Percentiles rank a stretch among this genome's conserved stretches.
These are phyloP conservation scores for Monotropa hypopitys DNA, from an alignment of 179 eudicot genomes.

Conservation along the genomic window DNA sequence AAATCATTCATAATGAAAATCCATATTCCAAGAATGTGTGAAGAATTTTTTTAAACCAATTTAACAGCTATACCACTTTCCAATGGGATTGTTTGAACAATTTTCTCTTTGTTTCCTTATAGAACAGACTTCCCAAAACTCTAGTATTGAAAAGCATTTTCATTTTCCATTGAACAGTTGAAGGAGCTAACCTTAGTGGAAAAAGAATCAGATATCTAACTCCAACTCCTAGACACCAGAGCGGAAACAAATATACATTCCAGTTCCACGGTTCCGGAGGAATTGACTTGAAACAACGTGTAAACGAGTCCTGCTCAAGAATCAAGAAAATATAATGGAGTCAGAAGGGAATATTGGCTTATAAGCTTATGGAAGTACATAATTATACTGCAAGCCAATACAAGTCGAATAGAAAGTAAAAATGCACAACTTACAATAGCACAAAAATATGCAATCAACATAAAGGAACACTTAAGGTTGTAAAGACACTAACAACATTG, in stretches of 20 bases:
- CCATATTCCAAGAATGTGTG: neutral
- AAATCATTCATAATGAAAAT: neutral
- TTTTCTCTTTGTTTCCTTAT: slow-evolving; percentile 3
- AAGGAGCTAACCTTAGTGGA: slow-evolving; percentile 55
- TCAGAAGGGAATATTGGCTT: neutral
- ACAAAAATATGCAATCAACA: neutral
- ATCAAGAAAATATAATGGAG: slow-evolving; percentile 10
- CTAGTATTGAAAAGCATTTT: neutral
- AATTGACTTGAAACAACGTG: slow-evolving; percentile 96
- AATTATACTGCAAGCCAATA: neutral
- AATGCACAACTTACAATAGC: neutral
- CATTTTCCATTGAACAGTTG: neutral
- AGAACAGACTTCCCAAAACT: neutral
- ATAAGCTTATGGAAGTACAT: neutral
- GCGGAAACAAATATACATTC: slow-evolving; percentile 88
- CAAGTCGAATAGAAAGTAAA: neutral
- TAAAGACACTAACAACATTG: neutral
- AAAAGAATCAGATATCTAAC: slow-evolving; percentile 71
- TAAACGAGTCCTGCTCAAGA: slow-evolving; percentile 77
- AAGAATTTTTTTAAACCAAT: neutral
- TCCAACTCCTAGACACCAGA: slow-evolving; percentile 84
- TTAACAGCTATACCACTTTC: neutral
- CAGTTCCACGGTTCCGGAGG: slow-evolving; percentile 99
- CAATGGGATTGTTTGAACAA: neutral
- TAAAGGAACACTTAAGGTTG: neutral